Percentiles rank a stretch among this genome's conserved stretches.
Conservation (phyloP, 2,329 filamentous ascomycete species). For the Penicillium psychrosexuale region DNA sequence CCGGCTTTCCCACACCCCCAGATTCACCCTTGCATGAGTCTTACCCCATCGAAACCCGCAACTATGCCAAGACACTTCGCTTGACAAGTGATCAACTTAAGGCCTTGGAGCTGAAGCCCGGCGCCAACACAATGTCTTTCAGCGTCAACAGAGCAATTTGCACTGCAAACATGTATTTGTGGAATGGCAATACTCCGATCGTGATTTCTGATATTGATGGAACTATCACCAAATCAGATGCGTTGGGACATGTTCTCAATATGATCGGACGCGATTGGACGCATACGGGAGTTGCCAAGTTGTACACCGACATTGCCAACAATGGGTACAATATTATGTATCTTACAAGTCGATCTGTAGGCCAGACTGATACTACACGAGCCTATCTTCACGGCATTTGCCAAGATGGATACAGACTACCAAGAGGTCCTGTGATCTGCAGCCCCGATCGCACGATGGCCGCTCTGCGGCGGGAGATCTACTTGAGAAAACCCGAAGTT, state of each 20-base stretch:
- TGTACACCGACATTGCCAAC: conserved; percentile 90
- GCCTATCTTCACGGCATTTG: conserved; percentile 84
- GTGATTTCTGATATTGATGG: conserved; percentile 99
- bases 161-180: conserved; percentile 87
- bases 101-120: conserved; percentile 72
- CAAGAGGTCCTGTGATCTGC: conserved; percentile 88
- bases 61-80: conserved; percentile 94
- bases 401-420: conserved; percentile 82
- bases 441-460: conserved; percentile 94
- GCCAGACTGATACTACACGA: conserved; percentile 85
- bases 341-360: conserved; percentile 87
- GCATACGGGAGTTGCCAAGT: conserved; percentile 90
- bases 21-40: conserved; percentile 49
- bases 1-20: conserved; percentile 61
- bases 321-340: conserved; percentile 99
- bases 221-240: conserved; percentile 97
- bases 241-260: conserved; percentile 87
- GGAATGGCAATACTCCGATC: conserved; percentile 86
- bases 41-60: conserved; percentile 66
- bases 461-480: conserved; percentile 85
- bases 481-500: conserved; percentile 92
- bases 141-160: conserved; percentile 95
- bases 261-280: conserved; percentile 99
- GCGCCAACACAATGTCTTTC: conserved; percentile 93
- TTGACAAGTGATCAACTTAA: conserved; percentile 95